A percentile compares a stretch with the other conserved stretches of the same genome.
Evolutionary conservation across 176 grass and related monocot species (phyloP).

Genomic region (Oryza officinalis): DNA sequence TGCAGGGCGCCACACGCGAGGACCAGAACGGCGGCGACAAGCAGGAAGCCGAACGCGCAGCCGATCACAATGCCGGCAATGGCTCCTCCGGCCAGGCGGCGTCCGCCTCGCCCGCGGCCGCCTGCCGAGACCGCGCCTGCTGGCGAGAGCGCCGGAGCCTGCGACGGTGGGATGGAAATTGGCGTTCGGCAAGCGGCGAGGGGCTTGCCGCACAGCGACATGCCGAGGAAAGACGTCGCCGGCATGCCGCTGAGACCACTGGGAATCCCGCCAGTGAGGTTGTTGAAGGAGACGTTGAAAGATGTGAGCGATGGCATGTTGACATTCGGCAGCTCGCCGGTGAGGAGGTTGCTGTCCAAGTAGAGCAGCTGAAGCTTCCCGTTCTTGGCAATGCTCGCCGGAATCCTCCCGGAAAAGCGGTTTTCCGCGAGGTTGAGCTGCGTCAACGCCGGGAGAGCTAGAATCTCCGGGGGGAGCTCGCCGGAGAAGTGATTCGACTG

Average conservation of each 20-base stretch:
- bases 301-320: conserved; percentile 26
- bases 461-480: conserved; percentile 36
- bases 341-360: conserved; percentile 60
- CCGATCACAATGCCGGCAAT: conserved; percentile 75
- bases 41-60: conserved; percentile 23
- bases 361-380: conserved; percentile 47
- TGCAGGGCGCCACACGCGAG: conserved; percentile 26
- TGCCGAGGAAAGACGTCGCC: conserved; percentile 61
- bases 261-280: conserved; percentile 65
- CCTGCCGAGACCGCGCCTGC: neutral
- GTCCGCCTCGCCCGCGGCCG: neutral
- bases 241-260: conserved; percentile 43
- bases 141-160: conserved; percentile 26
- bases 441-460: conserved; percentile 45
- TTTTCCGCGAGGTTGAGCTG: conserved; percentile 68
- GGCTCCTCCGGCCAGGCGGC: conserved; percentile 52
- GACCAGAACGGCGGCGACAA: conserved; percentile 45
- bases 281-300: conserved; percentile 84
- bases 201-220: conserved; percentile 70
- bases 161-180: conserved; percentile 5
- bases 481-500: conserved; percentile 61
- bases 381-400: conserved; percentile 48
- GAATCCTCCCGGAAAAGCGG: conserved; percentile 52
- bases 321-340: conserved; percentile 54
- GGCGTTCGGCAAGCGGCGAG: conserved; percentile 44